Base-by-base conservation (phyloP, 352 stramenopile genomes). In the Elongisporangium anandrum region DNA sequence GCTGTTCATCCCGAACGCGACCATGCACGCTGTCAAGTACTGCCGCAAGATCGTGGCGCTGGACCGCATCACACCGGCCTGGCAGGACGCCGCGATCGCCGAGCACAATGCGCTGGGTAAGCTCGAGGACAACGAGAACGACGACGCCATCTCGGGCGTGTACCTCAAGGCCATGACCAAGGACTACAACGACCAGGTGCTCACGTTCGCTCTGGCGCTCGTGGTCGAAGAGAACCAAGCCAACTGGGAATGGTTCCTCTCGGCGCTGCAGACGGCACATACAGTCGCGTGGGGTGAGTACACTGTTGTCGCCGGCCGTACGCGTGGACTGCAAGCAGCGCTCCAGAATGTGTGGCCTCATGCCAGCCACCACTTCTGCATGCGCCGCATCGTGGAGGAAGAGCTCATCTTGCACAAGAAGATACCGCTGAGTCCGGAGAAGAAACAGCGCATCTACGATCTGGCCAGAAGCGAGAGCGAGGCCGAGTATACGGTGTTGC, bases 191-290 rank as follows among this genome's bases (percentile, higher is more conserved):
- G 81, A 92, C 57, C 68, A 85, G 23, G 70, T 85, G 9, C 39
- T 92, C 0, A 78, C 81, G 1, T 84, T 92, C 21, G 81, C 83
- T 0, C 59, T 91, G 34, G 83, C 83, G 24, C 72, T 92, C 20
- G 83, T 92, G 20, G 69, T 61, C 13, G 69, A 85, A 23, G 83
- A 92, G 61, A 76, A 79, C 49, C 69, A 90, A 63, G 52, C 72
- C 16, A 90, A 80, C 64, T 92, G 83, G 83, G 81, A 83, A 57
- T 92, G 83, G 83, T 92, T 92, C 52, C 52, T 92, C 50, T 67
- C 65, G 6, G 72, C 65, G 7, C 21, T 92, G 3, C 72, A 88
- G 55, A 73, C 50, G 56, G 73, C 60, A 5, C 70, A 76, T 15
- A 65, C 65, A 1, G 59, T 70, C 5, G 61, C 82, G 49, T 86